These are phyloP conservation scores for Ceratocystis cacaofunesta DNA, from an alignment of 2,329 filamentous ascomycete genomes.

Conservation along the genomic window DNA sequence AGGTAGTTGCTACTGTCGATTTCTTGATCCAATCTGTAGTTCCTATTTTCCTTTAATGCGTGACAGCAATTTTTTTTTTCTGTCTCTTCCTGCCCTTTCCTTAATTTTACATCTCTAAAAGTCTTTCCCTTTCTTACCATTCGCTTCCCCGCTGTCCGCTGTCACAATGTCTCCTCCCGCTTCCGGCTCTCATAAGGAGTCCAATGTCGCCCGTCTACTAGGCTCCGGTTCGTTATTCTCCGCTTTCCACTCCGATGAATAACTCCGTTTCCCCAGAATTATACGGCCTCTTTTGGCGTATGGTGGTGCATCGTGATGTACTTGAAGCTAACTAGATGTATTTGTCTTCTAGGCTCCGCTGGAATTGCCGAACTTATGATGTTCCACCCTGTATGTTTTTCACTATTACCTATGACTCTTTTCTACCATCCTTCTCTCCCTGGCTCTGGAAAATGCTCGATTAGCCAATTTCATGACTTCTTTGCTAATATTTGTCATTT, in stretches of 20 bases:
- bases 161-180: slow-evolving; percentile 41
- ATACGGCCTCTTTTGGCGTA: not conserved
- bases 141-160: not conserved
- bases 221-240: slow-evolving; percentile 59
- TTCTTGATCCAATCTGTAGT: not conserved
- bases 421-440: not conserved
- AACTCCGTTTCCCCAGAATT: not conserved
- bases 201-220: slow-evolving; percentile 69
- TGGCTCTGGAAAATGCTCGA: not conserved
- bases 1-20: not conserved
- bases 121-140: slow-evolving; percentile 3
- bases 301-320: not conserved
- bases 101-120: not conserved
- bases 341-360: slow-evolving; percentile 52
- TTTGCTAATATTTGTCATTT: not conserved
- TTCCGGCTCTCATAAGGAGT: slow-evolving; percentile 57
- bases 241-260: not conserved
- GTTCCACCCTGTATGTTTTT: slow-evolving; percentile 63
- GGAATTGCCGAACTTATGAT: slow-evolving; percentile 86
- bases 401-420: not conserved
- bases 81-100: not conserved
- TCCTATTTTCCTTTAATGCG: not conserved
- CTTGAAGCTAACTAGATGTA: not conserved
- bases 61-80: not conserved
- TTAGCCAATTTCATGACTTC: not conserved